Evolutionary conservation across 2,329 filamentous ascomycete genomes (phyloP), one percentile per base, ranked within the genome.

Genomic region (Aotearoamyces nothofagi): DNA sequence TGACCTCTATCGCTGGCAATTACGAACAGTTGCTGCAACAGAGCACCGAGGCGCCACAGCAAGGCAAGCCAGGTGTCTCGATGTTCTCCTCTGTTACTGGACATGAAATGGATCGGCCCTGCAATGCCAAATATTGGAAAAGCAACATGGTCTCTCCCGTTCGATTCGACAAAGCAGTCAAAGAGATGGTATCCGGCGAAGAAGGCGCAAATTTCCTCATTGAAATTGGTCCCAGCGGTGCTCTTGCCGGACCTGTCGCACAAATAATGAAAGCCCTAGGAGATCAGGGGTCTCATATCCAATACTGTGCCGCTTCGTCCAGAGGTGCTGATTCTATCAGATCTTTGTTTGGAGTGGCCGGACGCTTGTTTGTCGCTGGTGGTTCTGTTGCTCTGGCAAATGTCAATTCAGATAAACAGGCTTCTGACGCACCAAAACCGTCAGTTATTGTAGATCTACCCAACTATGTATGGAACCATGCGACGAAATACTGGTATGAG

Each of bases 241-340:
- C 50, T 1, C 37, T 57, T 0, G 36, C 33, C 2, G 47, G 46
- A 0, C 52, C 54, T 5, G 35, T 49, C 9, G 25, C 26, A 0
- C 36, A 49, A 15, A 38, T 43, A 4, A 30, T 38, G 41, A 28
- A 27, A 7, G 15, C 7, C 6, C 8, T 35, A 8, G 16, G 11
- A 57, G 58, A 38, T 42, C 43, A 4, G 53, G 55, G 34, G 43
- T 56, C n/a, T 10, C 10, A 15, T 15, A 14, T 26, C 20, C 24
- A 30, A 15, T 40, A 42, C 23, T 24, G 13, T 9, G 17, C 8
- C 51, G 53, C 54, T 0, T 58, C 77, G 4, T 42, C 61, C 4
- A 60, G 66, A 14, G 60, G 63, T n/a, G 58, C 62, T 29, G 52
- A 63, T 23, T 55, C 57, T 1, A 57, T 59, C 2, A 52, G 56